Evolutionary conservation across 1,284 basidiomycete genomes (phyloP).

Genomic region (Tausonia pullulans): DNA sequence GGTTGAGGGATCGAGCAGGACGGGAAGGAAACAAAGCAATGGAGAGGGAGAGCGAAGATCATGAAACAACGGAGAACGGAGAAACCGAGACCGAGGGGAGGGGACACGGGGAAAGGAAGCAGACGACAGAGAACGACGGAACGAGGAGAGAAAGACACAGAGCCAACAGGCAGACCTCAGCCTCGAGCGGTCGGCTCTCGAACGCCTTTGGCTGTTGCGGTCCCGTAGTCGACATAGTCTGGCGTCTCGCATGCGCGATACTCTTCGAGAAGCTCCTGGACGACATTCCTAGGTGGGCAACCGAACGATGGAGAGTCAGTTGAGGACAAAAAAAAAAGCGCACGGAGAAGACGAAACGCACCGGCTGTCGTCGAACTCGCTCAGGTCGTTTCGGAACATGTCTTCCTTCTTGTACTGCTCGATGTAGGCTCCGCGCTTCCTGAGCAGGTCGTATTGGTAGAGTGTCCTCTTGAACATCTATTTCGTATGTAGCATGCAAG

Average conservation of each 20-base stretch:
- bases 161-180: not conserved
- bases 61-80: not conserved
- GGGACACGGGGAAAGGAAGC: not conserved
- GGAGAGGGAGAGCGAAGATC: not conserved
- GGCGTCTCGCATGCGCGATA: slow-evolving; percentile 86
- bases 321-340: slow-evolving; percentile 6
- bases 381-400: slow-evolving; percentile 79
- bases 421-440: slow-evolving; percentile 86
- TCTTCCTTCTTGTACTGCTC: slow-evolving; percentile 97
- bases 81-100: too few species aligned
- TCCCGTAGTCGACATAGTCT: slow-evolving; percentile 57
- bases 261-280: slow-evolving; percentile 74
- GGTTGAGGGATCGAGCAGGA: too few species aligned
- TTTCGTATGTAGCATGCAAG: too few species aligned
- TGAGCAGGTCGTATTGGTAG: slow-evolving; percentile 83
- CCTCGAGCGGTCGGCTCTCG: not conserved
- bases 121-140: not conserved
- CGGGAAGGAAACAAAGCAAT: too few species aligned
- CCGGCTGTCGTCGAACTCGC: slow-evolving; percentile 92
- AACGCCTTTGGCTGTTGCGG: not conserved
- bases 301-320: not conserved
- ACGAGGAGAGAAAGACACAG: not conserved
- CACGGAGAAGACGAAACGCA: slow-evolving; percentile 26
- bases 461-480: slow-evolving; percentile 92
- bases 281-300: slow-evolving; percentile 50